Percentiles rank a stretch among this genome's conserved stretches.
Conservation (phyloP, 2,329 filamentous ascomycete species). For the Fusarium torreyae region DNA sequence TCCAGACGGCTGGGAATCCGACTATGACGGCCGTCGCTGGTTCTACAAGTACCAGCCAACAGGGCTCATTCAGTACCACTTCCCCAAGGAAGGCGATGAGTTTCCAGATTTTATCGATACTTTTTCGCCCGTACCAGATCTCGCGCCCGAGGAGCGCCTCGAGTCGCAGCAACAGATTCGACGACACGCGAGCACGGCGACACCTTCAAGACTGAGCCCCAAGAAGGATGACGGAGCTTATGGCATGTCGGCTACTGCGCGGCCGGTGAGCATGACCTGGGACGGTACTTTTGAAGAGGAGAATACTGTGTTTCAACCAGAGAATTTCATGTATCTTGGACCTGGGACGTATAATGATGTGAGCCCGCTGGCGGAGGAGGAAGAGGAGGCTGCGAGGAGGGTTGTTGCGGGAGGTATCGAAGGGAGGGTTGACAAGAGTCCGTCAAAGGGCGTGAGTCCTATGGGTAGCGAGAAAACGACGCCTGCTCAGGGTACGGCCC, state of each 20-base stretch:
- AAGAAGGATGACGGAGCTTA: constrained; percentile 34
- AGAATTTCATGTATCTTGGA: constrained; percentile 68
- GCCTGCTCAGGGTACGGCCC: constrained; percentile 46
- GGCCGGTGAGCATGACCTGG: constrained; percentile 54
- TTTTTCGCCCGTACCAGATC: constrained; percentile 55
- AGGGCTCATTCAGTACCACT: constrained; percentile 69
- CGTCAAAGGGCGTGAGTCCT: constrained; percentile 50
- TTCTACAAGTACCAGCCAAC: constrained; percentile 71
- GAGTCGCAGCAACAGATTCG: constrained; percentile 67
- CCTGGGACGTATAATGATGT: constrained; percentile 63
- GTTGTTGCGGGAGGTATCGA: constrained; percentile 46
- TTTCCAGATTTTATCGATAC: constrained; percentile 67
- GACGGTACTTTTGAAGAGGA: constrained; percentile 51
- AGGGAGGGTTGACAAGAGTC: constrained; percentile 32
- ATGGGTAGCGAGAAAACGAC: constrained; percentile 51
- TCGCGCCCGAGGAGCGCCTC: constrained; percentile 68
- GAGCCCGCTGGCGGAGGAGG: constrained; percentile 61
- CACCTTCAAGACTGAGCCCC: constrained; percentile 12
- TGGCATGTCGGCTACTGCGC: constrained; percentile 54
- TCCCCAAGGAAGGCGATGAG: constrained; percentile 71
- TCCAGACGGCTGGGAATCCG: constrained; percentile 69
- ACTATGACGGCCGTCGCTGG: constrained; percentile 72
- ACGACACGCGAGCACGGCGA: constrained; percentile 50
- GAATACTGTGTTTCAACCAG: constrained; percentile 64
- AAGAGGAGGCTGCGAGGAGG: constrained; percentile 54